Evolutionary conservation across 2,329 filamentous ascomycete genomes (phyloP), one percentile per base, ranked within the genome.

Genomic region (Paraphaeosphaeria minitans): DNA sequence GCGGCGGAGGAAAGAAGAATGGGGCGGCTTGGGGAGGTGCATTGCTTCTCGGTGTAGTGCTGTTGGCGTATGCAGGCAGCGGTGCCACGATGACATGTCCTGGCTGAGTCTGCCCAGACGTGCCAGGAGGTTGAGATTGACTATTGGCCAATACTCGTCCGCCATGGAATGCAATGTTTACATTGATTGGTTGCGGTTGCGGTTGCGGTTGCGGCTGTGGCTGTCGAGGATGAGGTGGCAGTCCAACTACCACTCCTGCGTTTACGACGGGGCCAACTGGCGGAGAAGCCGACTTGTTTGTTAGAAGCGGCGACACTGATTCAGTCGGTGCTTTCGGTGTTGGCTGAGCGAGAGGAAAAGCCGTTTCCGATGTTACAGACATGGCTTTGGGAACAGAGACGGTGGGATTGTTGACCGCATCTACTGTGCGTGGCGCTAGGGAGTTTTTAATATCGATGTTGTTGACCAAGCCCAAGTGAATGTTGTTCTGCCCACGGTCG

Each of bases 1-100:
- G 73, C 21, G 73, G 73, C 39, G 73, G 73, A 16, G 70, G 70
- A 56, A 76, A 76, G 6, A 68, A 76, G 4, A 70, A 60, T 4
- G 71, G 72, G 24, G 68, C 56, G 29, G 63, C 54, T 19, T 43
- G 24, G 2, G 51, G 41, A 16, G 51, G 39, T 41, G 42, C 60
- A 43, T 67, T 66, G 49, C 56, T 55, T 13, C 61, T 59, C n/a
- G 64, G 56, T 8, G 41, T 31, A 35, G 58, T 49, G 37, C 63
- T 53, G 16, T n/a, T 46, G 9, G 41, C 41, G 5, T 48, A 50
- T 7, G 60, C 54, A n/a, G 63, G 63, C 24, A 60, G 51, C 13
- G 56, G 48, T 29, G 63, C 63, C n/a, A 56, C 35, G 8, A 57
- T 56, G 35, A 43, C 54, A 29, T 47, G 24, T 35, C 41, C 51